phyloP scores from a whole-genome alignment of 495 filamentous ascomycete species.

The Collariella sp. region DNA sequence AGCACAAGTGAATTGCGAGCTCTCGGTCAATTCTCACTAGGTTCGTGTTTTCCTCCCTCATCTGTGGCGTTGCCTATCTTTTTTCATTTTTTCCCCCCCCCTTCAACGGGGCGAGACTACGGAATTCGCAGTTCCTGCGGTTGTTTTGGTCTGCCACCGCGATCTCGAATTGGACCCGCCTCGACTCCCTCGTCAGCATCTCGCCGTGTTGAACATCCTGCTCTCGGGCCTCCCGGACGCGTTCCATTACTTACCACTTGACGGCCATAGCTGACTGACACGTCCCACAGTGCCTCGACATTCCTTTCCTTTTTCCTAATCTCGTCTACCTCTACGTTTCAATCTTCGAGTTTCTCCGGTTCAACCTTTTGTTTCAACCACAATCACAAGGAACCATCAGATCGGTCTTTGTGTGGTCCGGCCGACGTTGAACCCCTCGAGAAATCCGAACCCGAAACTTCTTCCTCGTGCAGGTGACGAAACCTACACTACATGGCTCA shows the following conservation, averaged over 20 bases:
- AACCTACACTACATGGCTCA: conserved; percentile 35
- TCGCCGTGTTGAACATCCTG: too few relatives aligned
- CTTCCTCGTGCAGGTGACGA: neutral
- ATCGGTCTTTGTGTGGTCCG: neutral
- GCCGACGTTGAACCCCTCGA: neutral
- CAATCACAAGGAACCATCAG: neutral
- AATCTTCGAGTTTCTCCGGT: neutral
- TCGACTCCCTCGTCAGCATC: too few relatives aligned
- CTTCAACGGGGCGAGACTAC: neutral
- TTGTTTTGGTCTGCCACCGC: conserved; percentile 2
- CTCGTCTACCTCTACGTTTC: neutral
- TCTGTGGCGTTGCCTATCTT: neutral
- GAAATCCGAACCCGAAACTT: neutral
- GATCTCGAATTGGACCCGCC: too few relatives aligned
- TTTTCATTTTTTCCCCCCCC: neutral
- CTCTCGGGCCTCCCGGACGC: neutral
- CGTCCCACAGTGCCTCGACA: conserved; percentile 16
- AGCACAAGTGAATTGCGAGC: conserved; percentile 13
- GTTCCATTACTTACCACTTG: neutral
- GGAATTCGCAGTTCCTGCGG: neutral
- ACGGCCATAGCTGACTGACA: neutral
- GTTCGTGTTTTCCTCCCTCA: conserved; percentile 15
- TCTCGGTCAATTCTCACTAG: conserved; percentile 15
- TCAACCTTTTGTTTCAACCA: neutral
- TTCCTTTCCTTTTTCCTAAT: conserved; percentile 22